Percentiles rank a stretch among this genome's conserved stretches.
Conservation (phyloP, 2,329 filamentous ascomycete species). For the Rutstroemia sp. region DNA sequence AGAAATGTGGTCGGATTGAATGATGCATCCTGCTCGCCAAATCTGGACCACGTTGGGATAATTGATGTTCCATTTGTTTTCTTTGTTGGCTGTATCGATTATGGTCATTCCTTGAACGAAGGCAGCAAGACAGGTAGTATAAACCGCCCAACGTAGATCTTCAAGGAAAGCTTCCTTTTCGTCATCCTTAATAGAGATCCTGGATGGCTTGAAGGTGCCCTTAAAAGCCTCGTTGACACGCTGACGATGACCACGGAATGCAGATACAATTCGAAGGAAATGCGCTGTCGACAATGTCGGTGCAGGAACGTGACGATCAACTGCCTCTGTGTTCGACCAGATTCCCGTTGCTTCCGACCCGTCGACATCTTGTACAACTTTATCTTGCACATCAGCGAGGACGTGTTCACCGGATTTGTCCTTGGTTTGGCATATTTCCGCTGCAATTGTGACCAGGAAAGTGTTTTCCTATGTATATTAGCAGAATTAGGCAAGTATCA, state of each 20-base stretch:
- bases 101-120: conserved; percentile 62
- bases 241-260: conserved; percentile 49
- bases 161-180: conserved; percentile 38
- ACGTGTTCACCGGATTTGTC: conserved; percentile 36
- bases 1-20: conserved; percentile 58
- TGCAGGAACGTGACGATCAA: conserved; percentile 53
- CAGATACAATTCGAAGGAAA: conserved; percentile 45
- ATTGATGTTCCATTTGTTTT: conserved; percentile 52
- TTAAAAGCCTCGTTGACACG: conserved; percentile 42
- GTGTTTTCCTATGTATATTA: conserved; percentile 36
- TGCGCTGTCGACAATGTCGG: conserved; percentile 58
- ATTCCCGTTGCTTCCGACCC: conserved; percentile 59
- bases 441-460: conserved; percentile 56
- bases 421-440: conserved; percentile 50
- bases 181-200: not conserved
- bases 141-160: conserved; percentile 52
- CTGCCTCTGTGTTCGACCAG: conserved; percentile 57
- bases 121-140: conserved; percentile 51
- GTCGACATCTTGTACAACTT: conserved; percentile 63
- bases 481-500: not conserved
- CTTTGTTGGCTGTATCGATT: conserved; percentile 49
- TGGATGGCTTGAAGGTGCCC: conserved; percentile 22
- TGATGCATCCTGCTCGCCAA: conserved; percentile 66
- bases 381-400: conserved; percentile 43
- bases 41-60: conserved; percentile 47